Percentiles rank a stretch among this genome's conserved stretches.
Evolutionary conservation across 176 grass and related monocot genomes (phyloP).

Genomic region (Aechmea fasciata): DNA sequence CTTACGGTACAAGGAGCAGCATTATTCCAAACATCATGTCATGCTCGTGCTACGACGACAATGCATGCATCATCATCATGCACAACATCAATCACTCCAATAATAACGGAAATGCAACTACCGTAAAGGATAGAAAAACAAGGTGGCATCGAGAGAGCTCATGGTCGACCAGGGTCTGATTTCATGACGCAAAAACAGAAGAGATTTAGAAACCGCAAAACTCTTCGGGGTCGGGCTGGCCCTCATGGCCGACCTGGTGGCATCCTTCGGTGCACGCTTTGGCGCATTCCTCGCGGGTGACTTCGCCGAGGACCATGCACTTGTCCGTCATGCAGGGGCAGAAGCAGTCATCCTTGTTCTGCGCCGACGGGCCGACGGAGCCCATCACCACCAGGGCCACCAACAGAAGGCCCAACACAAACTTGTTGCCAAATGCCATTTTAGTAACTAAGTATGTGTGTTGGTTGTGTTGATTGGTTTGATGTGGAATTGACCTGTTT

Average conservation of each 20-base stretch:
- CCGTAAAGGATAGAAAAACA: too few relatives aligned
- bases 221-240: background rate
- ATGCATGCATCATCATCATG: too few relatives aligned
- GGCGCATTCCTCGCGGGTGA: constrained; percentile 19
- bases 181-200: too few relatives aligned
- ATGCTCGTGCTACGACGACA: too few relatives aligned
- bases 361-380: background rate
- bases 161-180: too few relatives aligned
- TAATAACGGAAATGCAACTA: too few relatives aligned
- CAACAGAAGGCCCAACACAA: background rate
- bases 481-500: too few relatives aligned
- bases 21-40: too few relatives aligned
- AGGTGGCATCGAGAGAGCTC: too few relatives aligned
- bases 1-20: too few relatives aligned
- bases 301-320: constrained; percentile 8
- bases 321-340: constrained; percentile 21
- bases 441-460: background rate
- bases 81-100: too few relatives aligned
- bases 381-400: constrained; percentile 3
- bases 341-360: constrained; percentile 11
- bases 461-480: too few relatives aligned
- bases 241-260: background rate
- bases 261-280: constrained; percentile 16
- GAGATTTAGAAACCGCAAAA: constrained; percentile 15
- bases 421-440: constrained; percentile 16